These are phyloP conservation scores for Pistacia atlantica DNA, from an alignment of 345 rosid species.

Conservation along the genomic window DNA sequence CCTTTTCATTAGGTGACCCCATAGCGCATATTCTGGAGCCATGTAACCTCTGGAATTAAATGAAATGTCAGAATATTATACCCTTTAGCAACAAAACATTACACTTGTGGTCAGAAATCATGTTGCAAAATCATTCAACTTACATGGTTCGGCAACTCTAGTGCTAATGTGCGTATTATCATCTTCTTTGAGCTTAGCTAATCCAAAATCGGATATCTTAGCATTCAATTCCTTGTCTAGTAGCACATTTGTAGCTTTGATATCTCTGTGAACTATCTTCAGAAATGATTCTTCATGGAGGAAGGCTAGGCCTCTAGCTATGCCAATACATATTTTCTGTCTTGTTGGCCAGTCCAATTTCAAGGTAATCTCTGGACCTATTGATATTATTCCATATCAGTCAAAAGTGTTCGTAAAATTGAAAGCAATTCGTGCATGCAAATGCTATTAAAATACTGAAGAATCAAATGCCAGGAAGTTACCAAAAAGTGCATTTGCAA, in stretches of 20 bases:
- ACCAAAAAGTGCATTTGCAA: slow-evolving; percentile 20
- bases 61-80: not conserved
- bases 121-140: too few relatives aligned
- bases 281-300: slow-evolving; percentile 58
- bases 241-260: too few relatives aligned
- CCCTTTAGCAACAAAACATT: not conserved
- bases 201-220: too few relatives aligned
- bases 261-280: slow-evolving; percentile 45
- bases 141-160: too few relatives aligned
- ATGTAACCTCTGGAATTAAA: slow-evolving; percentile 41
- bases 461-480: not conserved
- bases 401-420: not conserved
- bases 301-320: slow-evolving; percentile 47
- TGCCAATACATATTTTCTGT: not conserved
- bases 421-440: not conserved
- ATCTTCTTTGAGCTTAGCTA: too few relatives aligned
- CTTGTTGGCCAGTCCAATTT: slow-evolving; percentile 51
- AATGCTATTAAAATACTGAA: too few relatives aligned
- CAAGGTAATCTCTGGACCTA: slow-evolving; percentile 29
- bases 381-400: slow-evolving; percentile 10
- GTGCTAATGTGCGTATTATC: too few relatives aligned
- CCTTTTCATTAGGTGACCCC: slow-evolving; percentile 45
- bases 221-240: too few relatives aligned
- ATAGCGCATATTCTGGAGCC: slow-evolving; percentile 53
- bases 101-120: too few relatives aligned